phyloP scores from a whole-genome alignment of 495 filamentous ascomycete species.

The Penicillium maclennaniae region DNA sequence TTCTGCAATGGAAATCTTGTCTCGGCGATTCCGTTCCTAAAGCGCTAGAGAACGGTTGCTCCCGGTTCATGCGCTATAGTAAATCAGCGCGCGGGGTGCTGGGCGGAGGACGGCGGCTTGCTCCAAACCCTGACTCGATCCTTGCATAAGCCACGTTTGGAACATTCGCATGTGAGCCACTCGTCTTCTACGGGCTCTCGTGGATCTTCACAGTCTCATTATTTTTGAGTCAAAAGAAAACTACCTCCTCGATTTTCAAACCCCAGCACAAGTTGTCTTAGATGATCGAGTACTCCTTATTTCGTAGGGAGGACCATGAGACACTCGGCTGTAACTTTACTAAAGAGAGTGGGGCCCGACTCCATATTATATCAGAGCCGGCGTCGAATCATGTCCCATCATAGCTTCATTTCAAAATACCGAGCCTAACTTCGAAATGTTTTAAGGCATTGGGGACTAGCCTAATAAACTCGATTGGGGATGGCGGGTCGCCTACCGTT shows the following conservation, averaged over 20 bases:
- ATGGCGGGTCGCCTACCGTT: no score
- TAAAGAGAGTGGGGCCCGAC: constrained; percentile 4
- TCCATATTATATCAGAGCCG: not conserved
- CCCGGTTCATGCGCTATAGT: constrained; percentile 2
- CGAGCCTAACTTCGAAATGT: no score
- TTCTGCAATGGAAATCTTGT: constrained; percentile 2
- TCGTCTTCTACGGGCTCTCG: no score
- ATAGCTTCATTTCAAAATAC: not conserved
- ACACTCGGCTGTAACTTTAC: not conserved
- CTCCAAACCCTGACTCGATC: not conserved
- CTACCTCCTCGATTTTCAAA: not conserved
- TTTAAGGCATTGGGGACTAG: no score
- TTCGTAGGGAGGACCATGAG: not conserved
- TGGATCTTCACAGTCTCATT: no score
- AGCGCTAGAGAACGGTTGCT: constrained; percentile 3
- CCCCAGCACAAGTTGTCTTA: not conserved
- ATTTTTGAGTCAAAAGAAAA: no score
- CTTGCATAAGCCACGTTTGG: not conserved
- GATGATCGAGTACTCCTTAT: no score
- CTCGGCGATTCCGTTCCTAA: not conserved
- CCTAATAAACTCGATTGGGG: no score
- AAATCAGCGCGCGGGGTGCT: not conserved
- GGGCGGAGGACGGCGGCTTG: not conserved
- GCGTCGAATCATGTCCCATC: not conserved
- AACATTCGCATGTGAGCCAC: no score